These are phyloP conservation scores for Mollisia scopiformis DNA, from an alignment of 2,329 filamentous ascomycete species.

Conservation along the genomic window DNA sequence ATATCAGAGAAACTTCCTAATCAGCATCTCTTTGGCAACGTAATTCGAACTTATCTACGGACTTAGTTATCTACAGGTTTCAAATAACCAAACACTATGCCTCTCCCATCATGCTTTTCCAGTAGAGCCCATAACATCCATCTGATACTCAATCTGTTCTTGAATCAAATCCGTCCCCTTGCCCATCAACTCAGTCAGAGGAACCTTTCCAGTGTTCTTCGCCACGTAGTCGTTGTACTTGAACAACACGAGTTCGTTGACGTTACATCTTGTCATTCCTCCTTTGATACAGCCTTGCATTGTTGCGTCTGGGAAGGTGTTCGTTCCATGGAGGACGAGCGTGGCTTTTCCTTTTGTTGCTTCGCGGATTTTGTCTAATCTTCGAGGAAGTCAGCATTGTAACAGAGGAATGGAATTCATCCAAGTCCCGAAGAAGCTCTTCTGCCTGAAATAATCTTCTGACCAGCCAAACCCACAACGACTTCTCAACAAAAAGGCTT, in stretches of 20 bases:
- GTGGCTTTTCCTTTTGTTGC: constrained; percentile 44
- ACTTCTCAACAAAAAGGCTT: background rate
- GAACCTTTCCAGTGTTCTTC: constrained; percentile 40
- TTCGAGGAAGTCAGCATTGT: constrained; percentile 25
- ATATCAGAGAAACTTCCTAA: no score
- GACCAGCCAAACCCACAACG: background rate
- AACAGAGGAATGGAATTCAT: background rate
- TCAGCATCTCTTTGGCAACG: background rate
- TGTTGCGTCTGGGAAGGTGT: constrained; percentile 53
- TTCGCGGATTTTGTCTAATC: constrained; percentile 43
- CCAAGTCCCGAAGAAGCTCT: background rate
- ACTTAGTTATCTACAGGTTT: background rate
- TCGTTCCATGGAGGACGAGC: constrained; percentile 59
- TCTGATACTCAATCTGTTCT: constrained; percentile 32
- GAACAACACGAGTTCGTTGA: constrained; percentile 59
- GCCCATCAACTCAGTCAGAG: constrained; percentile 44
- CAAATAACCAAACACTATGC: background rate
- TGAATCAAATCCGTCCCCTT: constrained; percentile 44
- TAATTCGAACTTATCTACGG: background rate
- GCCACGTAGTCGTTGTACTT: constrained; percentile 49
- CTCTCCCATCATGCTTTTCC: constrained; percentile 27
- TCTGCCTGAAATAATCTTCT: background rate
- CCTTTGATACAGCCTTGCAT: constrained; percentile 54
- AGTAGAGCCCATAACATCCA: constrained; percentile 33
- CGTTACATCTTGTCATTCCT: constrained; percentile 59